phyloP scores from a whole-genome alignment of 2,329 filamentous ascomycete genomes.

The Sclerotinia minor region DNA sequence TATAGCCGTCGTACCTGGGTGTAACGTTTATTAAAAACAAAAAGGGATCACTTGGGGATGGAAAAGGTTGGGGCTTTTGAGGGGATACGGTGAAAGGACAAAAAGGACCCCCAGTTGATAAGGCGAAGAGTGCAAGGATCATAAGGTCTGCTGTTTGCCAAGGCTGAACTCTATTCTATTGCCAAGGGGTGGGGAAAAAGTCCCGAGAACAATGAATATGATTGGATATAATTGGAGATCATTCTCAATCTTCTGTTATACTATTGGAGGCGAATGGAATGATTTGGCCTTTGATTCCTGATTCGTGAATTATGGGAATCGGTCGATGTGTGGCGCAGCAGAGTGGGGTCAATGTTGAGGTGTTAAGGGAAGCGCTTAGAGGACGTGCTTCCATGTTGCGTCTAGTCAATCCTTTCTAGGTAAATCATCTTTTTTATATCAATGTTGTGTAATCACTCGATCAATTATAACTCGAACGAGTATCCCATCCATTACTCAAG shows the following conservation, averaged over 20 bases:
- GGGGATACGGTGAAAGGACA: conserved; percentile 14
- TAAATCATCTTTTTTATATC: no score
- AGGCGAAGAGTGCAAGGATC: not conserved
- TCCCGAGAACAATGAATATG: not conserved
- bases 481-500: not conserved
- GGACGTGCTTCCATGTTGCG: no score
- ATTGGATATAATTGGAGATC: not conserved
- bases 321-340: conserved; percentile 1
- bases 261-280: not conserved
- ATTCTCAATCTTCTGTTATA: not conserved
- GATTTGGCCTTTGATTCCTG: not conserved
- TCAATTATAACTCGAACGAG: not conserved
- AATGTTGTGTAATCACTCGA: not conserved
- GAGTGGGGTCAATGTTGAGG: not conserved
- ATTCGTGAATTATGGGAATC: not conserved
- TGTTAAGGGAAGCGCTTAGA: no score
- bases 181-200: conserved; percentile 10
- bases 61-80: not conserved
- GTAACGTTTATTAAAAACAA: not conserved
- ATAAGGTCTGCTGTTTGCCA: conserved; percentile 12
- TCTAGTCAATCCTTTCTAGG: no score
- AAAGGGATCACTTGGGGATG: not conserved
- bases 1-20: conserved; percentile 10
- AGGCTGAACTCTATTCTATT: not conserved
- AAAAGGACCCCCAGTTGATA: not conserved